Evolutionary conservation across 805 yeast species (phyloP).

Genomic region (Yamadazyma philogaea): DNA sequence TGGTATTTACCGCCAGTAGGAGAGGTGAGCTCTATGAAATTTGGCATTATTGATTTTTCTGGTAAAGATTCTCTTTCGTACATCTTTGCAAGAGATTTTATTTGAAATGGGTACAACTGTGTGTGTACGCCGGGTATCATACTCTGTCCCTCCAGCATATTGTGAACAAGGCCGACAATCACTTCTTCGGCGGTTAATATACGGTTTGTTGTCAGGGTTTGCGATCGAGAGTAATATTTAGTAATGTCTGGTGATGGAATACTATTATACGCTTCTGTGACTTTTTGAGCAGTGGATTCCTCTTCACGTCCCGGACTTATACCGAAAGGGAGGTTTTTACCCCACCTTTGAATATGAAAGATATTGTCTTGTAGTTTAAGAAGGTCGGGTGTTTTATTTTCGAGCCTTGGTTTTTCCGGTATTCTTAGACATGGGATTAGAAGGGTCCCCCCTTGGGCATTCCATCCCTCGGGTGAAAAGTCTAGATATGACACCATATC

Average conservation of each 20-base stretch:
- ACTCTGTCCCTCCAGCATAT: conserved; percentile 15
- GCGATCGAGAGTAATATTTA: conserved; percentile 13
- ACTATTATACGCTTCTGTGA: conserved; percentile 33
- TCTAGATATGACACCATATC: conserved; percentile 42
- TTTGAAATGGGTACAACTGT: conserved; percentile 54
- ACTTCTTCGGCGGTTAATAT: conserved; percentile 18
- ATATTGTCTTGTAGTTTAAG: conserved; percentile 11
- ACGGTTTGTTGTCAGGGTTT: neutral
- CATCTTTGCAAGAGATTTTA: conserved; percentile 61
- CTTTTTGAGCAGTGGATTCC: conserved; percentile 9
- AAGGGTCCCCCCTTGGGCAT: neutral
- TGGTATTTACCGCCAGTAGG: conserved; percentile 23
- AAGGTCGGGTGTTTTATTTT: neutral
- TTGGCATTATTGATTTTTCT: conserved; percentile 32
- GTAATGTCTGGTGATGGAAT: conserved; percentile 29
- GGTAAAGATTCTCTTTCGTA: conserved; percentile 46
- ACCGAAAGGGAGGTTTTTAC: neutral
- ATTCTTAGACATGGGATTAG: conserved; percentile 5
- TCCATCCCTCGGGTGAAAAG: conserved; percentile 22
- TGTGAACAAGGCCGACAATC: conserved; percentile 16
- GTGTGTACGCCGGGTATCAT: conserved; percentile 45
- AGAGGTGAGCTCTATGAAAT: conserved; percentile 24
- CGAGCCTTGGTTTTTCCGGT: neutral
- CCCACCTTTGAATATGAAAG: conserved; percentile 35
- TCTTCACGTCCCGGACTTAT: conserved; percentile 2